A percentile compares a stretch with the other conserved stretches of the same genome.
Conservation (phyloP, 352 stramenopile species). For the Saprolegnia diclina region DNA sequence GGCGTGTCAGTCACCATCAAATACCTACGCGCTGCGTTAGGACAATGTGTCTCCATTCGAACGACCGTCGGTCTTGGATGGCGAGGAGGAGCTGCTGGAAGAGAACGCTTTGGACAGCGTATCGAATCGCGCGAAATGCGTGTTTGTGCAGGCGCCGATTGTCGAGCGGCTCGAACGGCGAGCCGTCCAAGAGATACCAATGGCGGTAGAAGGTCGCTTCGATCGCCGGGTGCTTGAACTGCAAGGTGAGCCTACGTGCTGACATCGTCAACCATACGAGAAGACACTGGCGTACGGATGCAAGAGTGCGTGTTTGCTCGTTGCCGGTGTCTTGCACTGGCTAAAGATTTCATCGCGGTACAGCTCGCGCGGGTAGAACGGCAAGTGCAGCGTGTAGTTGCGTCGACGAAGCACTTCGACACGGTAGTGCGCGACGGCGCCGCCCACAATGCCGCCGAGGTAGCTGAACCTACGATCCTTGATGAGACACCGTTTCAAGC, state of each 20-base stretch:
- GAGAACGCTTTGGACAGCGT: slow-evolving; percentile 37
- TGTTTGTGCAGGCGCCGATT: slow-evolving; percentile 31
- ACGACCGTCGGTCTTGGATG: slow-evolving; percentile 41
- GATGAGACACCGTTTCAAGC: not conserved
- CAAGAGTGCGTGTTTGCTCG: slow-evolving; percentile 38
- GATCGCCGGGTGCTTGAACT: slow-evolving; percentile 37
- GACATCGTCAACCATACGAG: not conserved
- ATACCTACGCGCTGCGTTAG: not conserved
- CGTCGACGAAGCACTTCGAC: slow-evolving; percentile 36
- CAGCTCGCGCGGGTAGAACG: slow-evolving; percentile 28
- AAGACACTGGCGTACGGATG: slow-evolving; percentile 11
- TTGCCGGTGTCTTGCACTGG: slow-evolving; percentile 34
- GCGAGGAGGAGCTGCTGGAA: slow-evolving; percentile 38
- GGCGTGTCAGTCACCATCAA: not conserved
- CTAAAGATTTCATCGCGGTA: slow-evolving; percentile 22
- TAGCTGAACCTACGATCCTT: slow-evolving; percentile 30
- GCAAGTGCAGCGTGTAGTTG: slow-evolving; percentile 40
- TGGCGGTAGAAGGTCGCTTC: slow-evolving; percentile 41
- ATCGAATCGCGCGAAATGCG: slow-evolving; percentile 34
- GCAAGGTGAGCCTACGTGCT: slow-evolving; percentile 28
- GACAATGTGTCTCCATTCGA: not conserved
- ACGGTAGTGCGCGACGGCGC: slow-evolving; percentile 38
- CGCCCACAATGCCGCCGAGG: slow-evolving; percentile 36
- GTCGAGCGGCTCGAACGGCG: slow-evolving; percentile 35
- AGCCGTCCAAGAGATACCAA: slow-evolving; percentile 44